A percentile compares a stretch with the other conserved stretches of the same genome.
These are phyloP conservation scores for Aspergillus texensis DNA, from an alignment of 2,329 filamentous ascomycete genomes.

Conservation along the genomic window DNA sequence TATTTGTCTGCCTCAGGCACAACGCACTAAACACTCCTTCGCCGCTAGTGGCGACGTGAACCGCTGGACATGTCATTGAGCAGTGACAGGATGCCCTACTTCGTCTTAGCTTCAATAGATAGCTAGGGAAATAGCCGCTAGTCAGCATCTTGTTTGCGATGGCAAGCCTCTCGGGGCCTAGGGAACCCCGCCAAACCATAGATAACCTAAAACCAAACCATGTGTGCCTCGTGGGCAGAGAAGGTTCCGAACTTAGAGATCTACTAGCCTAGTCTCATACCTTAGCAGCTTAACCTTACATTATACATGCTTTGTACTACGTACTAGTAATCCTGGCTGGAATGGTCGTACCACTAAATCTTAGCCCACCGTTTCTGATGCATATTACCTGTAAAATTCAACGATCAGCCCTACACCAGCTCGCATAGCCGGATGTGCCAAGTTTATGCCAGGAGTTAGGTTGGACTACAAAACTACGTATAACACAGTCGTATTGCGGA, in stretches of 20 bases:
- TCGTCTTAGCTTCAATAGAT: slow-evolving; percentile 7
- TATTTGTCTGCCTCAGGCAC: not conserved
- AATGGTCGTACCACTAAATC: slow-evolving; percentile 7
- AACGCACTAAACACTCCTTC: not conserved
- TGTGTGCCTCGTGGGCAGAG: not conserved
- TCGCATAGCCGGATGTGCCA: not conserved
- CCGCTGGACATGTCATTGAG: not conserved
- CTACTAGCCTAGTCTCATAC: slow-evolving; percentile 7
- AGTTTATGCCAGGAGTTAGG: not conserved
- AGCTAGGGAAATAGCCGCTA: slow-evolving; percentile 10
- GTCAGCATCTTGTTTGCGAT: slow-evolving; percentile 10
- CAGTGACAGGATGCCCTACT: not conserved
- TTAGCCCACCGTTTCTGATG: not conserved
- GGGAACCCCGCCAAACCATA: slow-evolving; percentile 9
- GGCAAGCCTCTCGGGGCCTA: not conserved
- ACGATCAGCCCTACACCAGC: not conserved
- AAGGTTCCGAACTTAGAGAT: slow-evolving; percentile 7
- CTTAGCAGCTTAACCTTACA: slow-evolving; percentile 10
- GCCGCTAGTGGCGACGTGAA: slow-evolving; percentile 4
- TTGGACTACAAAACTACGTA: not conserved
- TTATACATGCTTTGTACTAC: slow-evolving; percentile 10
- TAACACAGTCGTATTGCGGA: not conserved
- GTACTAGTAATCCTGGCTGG: slow-evolving; percentile 5
- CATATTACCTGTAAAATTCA: slow-evolving; percentile 1
- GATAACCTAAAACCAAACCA: slow-evolving; percentile 12